A percentile compares a stretch with the other conserved stretches of the same genome.
phyloP scores from a whole-genome alignment of 2,329 filamentous ascomycete genomes.

The Fusarium acutatum region DNA sequence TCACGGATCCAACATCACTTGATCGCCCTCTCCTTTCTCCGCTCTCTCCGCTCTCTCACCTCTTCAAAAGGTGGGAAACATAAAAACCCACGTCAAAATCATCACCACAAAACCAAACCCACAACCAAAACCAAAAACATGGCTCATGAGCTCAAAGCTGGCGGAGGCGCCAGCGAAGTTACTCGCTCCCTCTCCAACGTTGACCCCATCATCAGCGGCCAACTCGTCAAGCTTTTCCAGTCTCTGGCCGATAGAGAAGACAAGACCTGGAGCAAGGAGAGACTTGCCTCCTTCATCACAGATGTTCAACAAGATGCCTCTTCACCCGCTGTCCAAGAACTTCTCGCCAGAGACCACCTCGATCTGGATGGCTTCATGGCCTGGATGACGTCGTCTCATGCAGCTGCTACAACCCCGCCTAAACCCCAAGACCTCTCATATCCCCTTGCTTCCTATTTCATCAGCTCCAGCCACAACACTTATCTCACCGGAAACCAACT shows the following conservation, averaged over 20 bases:
- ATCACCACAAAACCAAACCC: not conserved
- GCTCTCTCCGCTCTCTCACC: constrained; percentile 12
- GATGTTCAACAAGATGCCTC: constrained; percentile 55
- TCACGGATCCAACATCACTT: constrained; percentile 31
- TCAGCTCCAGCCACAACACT: constrained; percentile 95
- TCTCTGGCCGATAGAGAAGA: constrained; percentile 51
- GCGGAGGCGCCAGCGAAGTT: constrained; percentile 57
- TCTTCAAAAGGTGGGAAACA: constrained; percentile 2
- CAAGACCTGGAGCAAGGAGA: constrained; percentile 56
- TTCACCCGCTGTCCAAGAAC: constrained; percentile 37
- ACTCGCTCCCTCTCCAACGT: constrained; percentile 53
- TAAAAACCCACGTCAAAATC: not conserved
- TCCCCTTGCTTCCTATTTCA: constrained; percentile 89
- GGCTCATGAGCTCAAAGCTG: constrained; percentile 49
- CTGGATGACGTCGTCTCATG: constrained; percentile 64
- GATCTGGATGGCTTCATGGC: constrained; percentile 59
- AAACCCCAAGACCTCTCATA: constrained; percentile 67
- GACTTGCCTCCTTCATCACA: constrained; percentile 56
- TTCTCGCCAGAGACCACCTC: constrained; percentile 48
- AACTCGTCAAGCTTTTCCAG: constrained; percentile 58
- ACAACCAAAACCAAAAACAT: not conserved
- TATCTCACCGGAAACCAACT: constrained; percentile 92
- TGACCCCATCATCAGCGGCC: constrained; percentile 50
- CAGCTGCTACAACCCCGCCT: constrained; percentile 53
- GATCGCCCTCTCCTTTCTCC: constrained; percentile 29